phyloP scores from a whole-genome alignment of 345 rosid species.

The Lepidium aucheri region DNA sequence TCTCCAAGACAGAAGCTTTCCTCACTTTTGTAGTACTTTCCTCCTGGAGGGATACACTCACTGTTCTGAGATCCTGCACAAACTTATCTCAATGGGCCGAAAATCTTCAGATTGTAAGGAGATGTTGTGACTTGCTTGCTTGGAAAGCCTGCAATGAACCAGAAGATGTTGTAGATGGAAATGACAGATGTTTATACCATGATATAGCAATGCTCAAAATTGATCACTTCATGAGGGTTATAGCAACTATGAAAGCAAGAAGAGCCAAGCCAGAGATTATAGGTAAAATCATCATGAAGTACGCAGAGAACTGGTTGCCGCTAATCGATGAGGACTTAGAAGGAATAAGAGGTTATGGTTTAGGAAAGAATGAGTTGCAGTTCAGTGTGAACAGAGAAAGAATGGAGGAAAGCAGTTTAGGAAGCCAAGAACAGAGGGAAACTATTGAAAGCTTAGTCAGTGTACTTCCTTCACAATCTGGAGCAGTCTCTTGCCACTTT shows the following conservation, averaged over 20 bases:
- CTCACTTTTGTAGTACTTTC: constrained; percentile 69
- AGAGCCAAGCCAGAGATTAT: constrained; percentile 43
- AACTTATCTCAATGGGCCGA: constrained; percentile 81
- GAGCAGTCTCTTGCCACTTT: constrained; percentile 63
- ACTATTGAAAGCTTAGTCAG: constrained; percentile 68
- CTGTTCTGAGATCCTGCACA: constrained; percentile 62
- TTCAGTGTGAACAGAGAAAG: constrained; percentile 36
- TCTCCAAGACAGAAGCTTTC: constrained; percentile 72
- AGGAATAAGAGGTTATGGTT: constrained; percentile 50
- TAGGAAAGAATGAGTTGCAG: constrained; percentile 55
- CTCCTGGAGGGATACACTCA: constrained; percentile 77
- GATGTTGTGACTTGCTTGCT: constrained; percentile 80
- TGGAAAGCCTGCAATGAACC: constrained; percentile 56
- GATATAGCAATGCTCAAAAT: constrained; percentile 49
- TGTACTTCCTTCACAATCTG: constrained; percentile 53
- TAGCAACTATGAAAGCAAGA: constrained; percentile 51
- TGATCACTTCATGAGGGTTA: constrained; percentile 69
- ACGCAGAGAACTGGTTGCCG: constrained; percentile 52
- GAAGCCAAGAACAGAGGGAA: constrained; percentile 43
- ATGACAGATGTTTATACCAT: constrained; percentile 39
- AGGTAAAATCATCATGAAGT: constrained; percentile 53
- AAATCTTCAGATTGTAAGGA: constrained; percentile 73
- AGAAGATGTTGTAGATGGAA: constrained; percentile 21
- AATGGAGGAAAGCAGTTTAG: constrained; percentile 32
- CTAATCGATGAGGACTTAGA: constrained; percentile 46